Conservation (phyloP, 2,329 filamentous ascomycete species). For the Lasiodiplodia theobromae region DNA sequence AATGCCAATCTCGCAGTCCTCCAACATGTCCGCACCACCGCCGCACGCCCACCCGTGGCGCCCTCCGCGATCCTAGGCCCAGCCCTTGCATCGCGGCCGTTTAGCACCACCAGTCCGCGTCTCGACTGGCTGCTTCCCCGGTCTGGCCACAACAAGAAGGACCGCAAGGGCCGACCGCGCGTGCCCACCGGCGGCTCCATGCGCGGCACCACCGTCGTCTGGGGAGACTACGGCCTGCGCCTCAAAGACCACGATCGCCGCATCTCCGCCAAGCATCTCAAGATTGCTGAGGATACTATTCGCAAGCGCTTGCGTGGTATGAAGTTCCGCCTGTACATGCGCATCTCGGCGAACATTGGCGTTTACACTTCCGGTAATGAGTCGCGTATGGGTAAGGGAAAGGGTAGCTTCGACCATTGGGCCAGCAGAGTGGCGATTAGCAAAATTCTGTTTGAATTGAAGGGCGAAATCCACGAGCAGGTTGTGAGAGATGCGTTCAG, state of each 20-base stretch:
- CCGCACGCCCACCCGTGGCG: constrained; percentile 35
- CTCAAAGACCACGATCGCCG: constrained; percentile 93
- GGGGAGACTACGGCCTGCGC: constrained; percentile 94
- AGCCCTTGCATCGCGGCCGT: constrained; percentile 59
- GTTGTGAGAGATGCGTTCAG: constrained; percentile 92
- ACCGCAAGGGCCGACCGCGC: constrained; percentile 83
- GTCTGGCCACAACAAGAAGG: constrained; percentile 82
- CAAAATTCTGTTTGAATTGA: constrained; percentile 90
- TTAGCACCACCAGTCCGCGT: constrained; percentile 71
- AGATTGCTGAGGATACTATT: constrained; percentile 93
- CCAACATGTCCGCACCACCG: constrained; percentile 32
- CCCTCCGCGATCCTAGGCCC: constrained; percentile 33
- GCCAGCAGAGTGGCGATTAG: constrained; percentile 87
- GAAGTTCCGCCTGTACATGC: constrained; percentile 91
- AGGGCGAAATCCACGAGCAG: constrained; percentile 92
- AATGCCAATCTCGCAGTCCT: constrained; percentile 14
- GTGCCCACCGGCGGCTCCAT: constrained; percentile 89
- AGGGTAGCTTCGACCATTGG: constrained; percentile 97
- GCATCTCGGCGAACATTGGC: constrained; percentile 89
- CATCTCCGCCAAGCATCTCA: constrained; percentile 84
- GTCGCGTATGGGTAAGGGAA: constrained; percentile 98
- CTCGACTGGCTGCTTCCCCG: constrained; percentile 84
- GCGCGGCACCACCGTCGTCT: constrained; percentile 93
- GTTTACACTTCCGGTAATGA: constrained; percentile 97
- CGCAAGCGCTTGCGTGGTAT: constrained; percentile 85